Evolutionary conservation across 148 eudicot genomes (phyloP), one percentile per base, ranked within the genome.

Genomic region (Vaccinium corymbosum): DNA sequence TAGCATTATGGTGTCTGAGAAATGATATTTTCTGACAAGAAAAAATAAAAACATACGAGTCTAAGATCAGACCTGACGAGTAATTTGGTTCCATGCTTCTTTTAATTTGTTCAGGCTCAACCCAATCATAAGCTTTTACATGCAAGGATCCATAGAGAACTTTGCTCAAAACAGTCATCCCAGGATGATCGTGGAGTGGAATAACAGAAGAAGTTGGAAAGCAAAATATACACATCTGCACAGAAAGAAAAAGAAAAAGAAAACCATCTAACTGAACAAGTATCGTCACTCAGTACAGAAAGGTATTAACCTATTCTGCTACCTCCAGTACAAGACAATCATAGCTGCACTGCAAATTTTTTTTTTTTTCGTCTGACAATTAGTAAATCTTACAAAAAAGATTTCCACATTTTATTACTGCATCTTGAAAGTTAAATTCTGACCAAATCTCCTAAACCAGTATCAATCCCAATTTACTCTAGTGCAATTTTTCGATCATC

Each of bases 161-260:
- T 90, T 97, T 97, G 94, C 99, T 94, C 85, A 96, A 89, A 85
- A 96, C 98, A 19, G 98, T 93, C 98, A 96, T 96, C 83, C 88
- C 94, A 81, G 99, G 99, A 91, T 97, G 99, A 79, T 94, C 95
- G 86, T 97, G 99, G 68, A 97, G 94, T 75, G 99, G 99, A 83
- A 97, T 97, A 80, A 93, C 98, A 52, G 99, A 88, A 42, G 99
- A 97, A 78, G 97, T 91, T 17, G 98, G 99, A 86, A 97, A 97
- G 86, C 91, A 87, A 83, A 97, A 97, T 83, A 94, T 90, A 90
- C 99, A 97, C 93, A 97, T 97, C 99, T 97, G 94, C 96, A 91
- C 25, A 13, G 57, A 83, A 56, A 38, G 72, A 51, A 52, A 32
- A 29, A 20, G 76, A 84, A 55, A 79, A 55, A 79, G 3, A 55